Base-by-base conservation (phyloP, 148 eudicot genomes). In the Beta vulgaris region DNA sequence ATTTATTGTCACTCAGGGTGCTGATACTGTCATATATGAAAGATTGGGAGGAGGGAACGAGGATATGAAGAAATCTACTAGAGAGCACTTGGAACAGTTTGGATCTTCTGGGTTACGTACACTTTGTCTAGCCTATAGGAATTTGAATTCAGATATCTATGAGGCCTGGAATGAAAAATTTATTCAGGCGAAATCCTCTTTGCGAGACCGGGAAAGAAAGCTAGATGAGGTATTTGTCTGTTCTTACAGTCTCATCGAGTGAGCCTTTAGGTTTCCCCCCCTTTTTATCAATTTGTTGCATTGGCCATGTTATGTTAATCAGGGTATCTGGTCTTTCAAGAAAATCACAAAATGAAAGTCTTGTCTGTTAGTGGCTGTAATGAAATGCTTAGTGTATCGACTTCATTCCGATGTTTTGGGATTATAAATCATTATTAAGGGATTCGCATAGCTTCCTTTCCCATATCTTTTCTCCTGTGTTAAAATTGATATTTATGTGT, bases 71-170 rank as follows among this genome's bases (percentile, higher is more conserved):
- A 87, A 58, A 81, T 78, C 69, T 69, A 83, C 88, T 37, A 89
- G 97, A 74, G 92, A 92, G 73, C 96, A 95, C 82, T 82, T 95
- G 84, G 99, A 95, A 82, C 88, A 90, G 85, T 95, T 89, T 84
- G 99, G 99, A 57, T 86, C 92, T 64, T 86, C 97, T 67, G 99
- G 99, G 66, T 83, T 95, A 76, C 97, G 99, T 29, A 95, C 97
- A 11, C 89, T 95, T 74, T 95, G 99, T 75, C 84, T 95, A 78
- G 99, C 99, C 69, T 95, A 89, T 74, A 87, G 81, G 85, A 86
- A 88, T 84, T 78, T 95, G 69, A 85, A 71, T 78, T 62, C 88
- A 51, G 87, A 87, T 40, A 77, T 71, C 39, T 92, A 92, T 80
- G 97, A 92, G 66, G 78, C 77, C 46, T 95, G 99, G 99, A 95